Percentiles rank a stretch among this genome's conserved stretches.
phyloP scores from a whole-genome alignment of 805 yeast species.

The Yarrowia yakushimensis region DNA sequence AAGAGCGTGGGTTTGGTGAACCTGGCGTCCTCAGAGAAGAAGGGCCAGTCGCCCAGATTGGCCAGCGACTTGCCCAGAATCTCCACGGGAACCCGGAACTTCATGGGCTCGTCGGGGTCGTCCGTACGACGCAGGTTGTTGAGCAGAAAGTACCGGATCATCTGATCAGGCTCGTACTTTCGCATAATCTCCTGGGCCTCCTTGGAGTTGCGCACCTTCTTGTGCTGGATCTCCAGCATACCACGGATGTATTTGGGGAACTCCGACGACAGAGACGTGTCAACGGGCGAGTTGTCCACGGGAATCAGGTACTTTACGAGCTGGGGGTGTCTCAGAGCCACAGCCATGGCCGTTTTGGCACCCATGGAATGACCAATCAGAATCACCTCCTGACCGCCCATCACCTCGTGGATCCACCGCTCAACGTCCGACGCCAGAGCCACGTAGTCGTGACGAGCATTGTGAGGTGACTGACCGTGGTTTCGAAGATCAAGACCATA shows the following conservation, averaged over 20 bases:
- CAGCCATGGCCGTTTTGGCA: constrained; percentile 89
- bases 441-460: constrained; percentile 67
- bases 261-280: constrained; percentile 51
- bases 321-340: constrained; percentile 63
- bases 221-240: constrained; percentile 53
- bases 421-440: constrained; percentile 85
- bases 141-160: constrained; percentile 72
- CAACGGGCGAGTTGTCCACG: constrained; percentile 89
- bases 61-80: constrained; percentile 58
- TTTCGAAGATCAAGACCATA: constrained; percentile 67
- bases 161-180: constrained; percentile 55
- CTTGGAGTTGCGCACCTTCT: constrained; percentile 47
- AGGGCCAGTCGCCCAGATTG: constrained; percentile 76
- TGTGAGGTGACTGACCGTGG: constrained; percentile 89
- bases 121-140: constrained; percentile 58
- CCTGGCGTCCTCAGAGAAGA: constrained; percentile 48
- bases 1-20: constrained; percentile 75
- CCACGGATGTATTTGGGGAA: constrained; percentile 68
- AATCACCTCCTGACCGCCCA: constrained; percentile 36
- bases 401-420: constrained; percentile 52
- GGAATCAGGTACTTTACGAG: constrained; percentile 60
- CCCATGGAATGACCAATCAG: constrained; percentile 57
- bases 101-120: constrained; percentile 37
- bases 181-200: constrained; percentile 66
- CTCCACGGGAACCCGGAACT: constrained; percentile 66